Conservation (phyloP, 75 land plant species). For the Cryptomeria japonica region DNA sequence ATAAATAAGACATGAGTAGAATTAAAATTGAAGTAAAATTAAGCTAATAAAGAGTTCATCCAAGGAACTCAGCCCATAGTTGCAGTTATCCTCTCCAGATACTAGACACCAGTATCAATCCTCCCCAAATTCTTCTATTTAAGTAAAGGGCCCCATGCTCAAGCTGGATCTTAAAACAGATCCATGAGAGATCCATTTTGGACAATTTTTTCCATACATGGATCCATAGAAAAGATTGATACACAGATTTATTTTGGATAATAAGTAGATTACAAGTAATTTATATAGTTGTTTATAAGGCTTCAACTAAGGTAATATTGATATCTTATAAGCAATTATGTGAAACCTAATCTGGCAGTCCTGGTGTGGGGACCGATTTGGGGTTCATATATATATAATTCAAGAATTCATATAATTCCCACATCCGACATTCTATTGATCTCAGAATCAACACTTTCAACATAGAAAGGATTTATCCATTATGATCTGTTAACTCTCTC, state of each 20-base stretch:
- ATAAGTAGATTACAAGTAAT: background rate
- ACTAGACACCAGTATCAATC: background rate
- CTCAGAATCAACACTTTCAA: too few relatives aligned
- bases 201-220: background rate
- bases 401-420: too few relatives aligned
- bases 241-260: background rate
- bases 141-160: background rate
- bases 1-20: background rate
- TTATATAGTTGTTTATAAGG: too few relatives aligned
- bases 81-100: background rate
- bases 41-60: background rate
- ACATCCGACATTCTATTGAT: too few relatives aligned
- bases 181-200: background rate
- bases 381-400: too few relatives aligned
- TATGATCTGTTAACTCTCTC: too few relatives aligned
- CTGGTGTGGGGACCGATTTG: too few relatives aligned
- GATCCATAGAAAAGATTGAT: background rate
- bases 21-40: background rate
- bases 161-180: background rate
- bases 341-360: too few relatives aligned
- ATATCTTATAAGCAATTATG: too few relatives aligned
- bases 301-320: too few relatives aligned
- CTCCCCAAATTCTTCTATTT: background rate
- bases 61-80: background rate
- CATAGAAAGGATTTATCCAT: too few relatives aligned